These are phyloP conservation scores for Rhizomucor pusillus DNA, from an alignment of 371 early-diverging fungal genomes.

Conservation along the genomic window DNA sequence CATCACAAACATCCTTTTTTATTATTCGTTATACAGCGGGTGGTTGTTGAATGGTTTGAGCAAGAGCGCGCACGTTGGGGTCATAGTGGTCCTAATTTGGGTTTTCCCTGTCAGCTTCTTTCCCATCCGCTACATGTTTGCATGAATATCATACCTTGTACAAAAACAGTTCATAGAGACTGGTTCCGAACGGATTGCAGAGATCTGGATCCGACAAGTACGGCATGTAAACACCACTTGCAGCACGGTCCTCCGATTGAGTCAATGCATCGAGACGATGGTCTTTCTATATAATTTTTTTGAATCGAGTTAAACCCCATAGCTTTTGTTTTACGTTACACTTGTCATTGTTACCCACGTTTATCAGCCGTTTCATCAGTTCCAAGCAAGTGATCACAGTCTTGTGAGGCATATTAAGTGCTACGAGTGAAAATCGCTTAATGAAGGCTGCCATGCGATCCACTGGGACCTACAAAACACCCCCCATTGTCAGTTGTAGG, in stretches of 20 bases:
- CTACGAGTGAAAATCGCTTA: slow-evolving; percentile 59
- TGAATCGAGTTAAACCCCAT: slow-evolving; percentile 15
- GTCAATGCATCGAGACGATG: slow-evolving; percentile 78
- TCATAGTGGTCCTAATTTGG: slow-evolving; percentile 69
- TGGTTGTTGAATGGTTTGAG: slow-evolving; percentile 40
- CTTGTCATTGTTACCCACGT: slow-evolving; percentile 24
- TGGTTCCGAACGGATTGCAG: slow-evolving; percentile 90
- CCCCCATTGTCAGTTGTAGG: neutral
- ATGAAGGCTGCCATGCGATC: slow-evolving; percentile 71
- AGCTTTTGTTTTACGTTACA: neutral
- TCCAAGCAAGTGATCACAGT: slow-evolving; percentile 33
- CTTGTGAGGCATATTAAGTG: slow-evolving; percentile 51
- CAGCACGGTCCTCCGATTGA: slow-evolving; percentile 79
- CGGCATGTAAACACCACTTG: slow-evolving; percentile 76
- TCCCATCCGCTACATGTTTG: too few relatives aligned
- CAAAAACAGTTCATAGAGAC: slow-evolving; percentile 79
- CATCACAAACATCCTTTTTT: neutral
- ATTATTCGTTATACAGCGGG: slow-evolving; percentile 1
- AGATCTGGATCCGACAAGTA: slow-evolving; percentile 89
- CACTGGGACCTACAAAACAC: slow-evolving; percentile 51
- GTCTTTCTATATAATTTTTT: slow-evolving; percentile 47
- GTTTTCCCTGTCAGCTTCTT: too few relatives aligned
- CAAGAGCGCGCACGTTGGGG: slow-evolving; percentile 66
- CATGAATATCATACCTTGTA: slow-evolving; percentile 54
- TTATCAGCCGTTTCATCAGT: slow-evolving; percentile 32